Conservation (phyloP, 2,329 filamentous ascomycete species). For the Exophiala sp. region DNA sequence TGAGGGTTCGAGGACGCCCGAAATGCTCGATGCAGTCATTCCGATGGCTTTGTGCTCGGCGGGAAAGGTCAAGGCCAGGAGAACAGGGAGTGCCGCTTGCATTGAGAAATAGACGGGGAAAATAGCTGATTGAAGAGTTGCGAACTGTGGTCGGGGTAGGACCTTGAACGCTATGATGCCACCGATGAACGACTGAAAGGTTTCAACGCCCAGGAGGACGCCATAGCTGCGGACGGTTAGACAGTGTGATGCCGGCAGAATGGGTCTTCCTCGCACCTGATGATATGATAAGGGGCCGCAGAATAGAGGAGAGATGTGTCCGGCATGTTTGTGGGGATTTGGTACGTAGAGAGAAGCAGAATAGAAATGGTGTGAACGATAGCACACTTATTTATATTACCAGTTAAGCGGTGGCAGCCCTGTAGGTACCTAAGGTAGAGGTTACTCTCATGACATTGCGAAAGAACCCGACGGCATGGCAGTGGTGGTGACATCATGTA, state of each 20-base stretch:
- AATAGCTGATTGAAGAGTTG: constrained; percentile 67
- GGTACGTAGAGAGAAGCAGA: neutral
- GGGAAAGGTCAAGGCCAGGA: constrained; percentile 75
- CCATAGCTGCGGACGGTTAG: constrained; percentile 59
- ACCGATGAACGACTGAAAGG: constrained; percentile 69
- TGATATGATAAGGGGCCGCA: constrained; percentile 67
- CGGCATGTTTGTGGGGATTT: constrained; percentile 31
- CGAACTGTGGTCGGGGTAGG: constrained; percentile 74
- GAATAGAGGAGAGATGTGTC: constrained; percentile 51
- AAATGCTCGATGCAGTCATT: constrained; percentile 41
- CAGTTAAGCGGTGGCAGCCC: no score
- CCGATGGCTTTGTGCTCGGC: constrained; percentile 43
- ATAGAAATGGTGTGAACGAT: neutral
- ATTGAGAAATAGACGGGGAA: constrained; percentile 87
- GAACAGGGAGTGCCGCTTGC: constrained; percentile 66
- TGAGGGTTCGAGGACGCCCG: constrained; percentile 53
- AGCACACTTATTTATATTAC: no score
- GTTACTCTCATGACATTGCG: no score
- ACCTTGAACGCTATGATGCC: constrained; percentile 70
- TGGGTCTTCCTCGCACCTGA: constrained; percentile 48
- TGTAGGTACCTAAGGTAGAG: no score
- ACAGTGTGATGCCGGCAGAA: neutral
- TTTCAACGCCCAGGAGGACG: constrained; percentile 74
- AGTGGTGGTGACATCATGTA: neutral
- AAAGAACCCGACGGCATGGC: neutral